phyloP scores from a whole-genome alignment of 306 rosid genomes.

The Ochetophila trinervis region DNA sequence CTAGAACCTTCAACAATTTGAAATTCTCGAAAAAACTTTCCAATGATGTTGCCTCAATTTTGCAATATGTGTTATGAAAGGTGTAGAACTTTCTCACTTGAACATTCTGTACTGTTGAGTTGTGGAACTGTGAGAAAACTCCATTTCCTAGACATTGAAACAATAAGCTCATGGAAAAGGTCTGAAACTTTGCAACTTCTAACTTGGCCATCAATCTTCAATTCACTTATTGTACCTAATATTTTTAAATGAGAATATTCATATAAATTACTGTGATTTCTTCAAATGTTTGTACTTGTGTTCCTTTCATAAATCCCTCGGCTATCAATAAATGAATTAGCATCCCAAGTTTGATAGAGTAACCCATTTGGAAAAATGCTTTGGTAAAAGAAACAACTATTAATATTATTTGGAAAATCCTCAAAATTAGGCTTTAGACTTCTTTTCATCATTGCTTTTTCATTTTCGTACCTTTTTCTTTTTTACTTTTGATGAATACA shows the following conservation, averaged over 20 bases:
- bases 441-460: too few relatives aligned
- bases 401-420: neutral
- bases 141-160: neutral
- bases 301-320: neutral
- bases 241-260: neutral
- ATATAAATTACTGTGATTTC: too few relatives aligned
- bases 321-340: neutral
- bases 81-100: too few relatives aligned
- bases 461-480: too few relatives aligned
- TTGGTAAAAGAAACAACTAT: neutral
- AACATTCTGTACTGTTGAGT: too few relatives aligned
- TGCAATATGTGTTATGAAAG: too few relatives aligned
- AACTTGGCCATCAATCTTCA: neutral
- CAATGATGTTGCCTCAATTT: too few relatives aligned
- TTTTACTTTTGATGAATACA: too few relatives aligned
- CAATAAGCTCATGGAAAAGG: neutral
- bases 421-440: too few relatives aligned
- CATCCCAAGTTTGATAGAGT: too few relatives aligned
- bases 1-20: constrained; percentile 14
- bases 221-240: neutral
- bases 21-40: neutral
- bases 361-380: neutral
- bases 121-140: too few relatives aligned
- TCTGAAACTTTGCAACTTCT: constrained; percentile 13
- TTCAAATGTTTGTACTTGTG: neutral